These are phyloP conservation scores for Suillus alpinus DNA, from an alignment of 768 basidiomycete genomes.

Conservation along the genomic window DNA sequence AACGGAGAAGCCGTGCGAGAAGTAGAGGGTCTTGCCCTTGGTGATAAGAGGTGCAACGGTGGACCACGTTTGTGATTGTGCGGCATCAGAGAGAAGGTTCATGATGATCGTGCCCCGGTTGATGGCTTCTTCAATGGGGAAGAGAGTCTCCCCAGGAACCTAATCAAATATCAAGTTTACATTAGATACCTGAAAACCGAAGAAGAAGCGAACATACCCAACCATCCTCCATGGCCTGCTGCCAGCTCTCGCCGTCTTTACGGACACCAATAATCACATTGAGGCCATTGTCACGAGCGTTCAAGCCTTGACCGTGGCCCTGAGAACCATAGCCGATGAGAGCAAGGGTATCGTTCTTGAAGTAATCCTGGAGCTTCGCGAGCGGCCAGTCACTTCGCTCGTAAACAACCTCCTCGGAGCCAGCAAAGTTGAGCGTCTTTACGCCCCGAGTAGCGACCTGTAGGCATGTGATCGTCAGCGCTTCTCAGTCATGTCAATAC, in stretches of 20 bases:
- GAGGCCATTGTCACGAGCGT: conserved; percentile 97
- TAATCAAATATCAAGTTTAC: conserved; percentile 21
- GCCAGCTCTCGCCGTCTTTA: conserved; percentile 96
- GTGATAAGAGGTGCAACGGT: conserved; percentile 90
- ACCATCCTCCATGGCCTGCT: conserved; percentile 90
- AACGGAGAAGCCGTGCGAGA: conserved; percentile 99
- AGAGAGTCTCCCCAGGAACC: conserved; percentile 96
- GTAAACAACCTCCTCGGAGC: conserved; percentile 89
- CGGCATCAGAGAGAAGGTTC: conserved; percentile 99
- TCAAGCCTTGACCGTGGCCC: conserved; percentile 97
- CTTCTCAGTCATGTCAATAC: background rate
- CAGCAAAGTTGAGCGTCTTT: conserved; percentile 97
- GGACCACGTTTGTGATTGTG: conserved; percentile 95
- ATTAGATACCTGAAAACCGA: background rate
- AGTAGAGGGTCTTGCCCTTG: conserved; percentile 99
- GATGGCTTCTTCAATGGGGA: conserved; percentile 98
- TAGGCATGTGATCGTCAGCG: conserved; percentile 28
- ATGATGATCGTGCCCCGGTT: conserved; percentile 96
- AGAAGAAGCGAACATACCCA: conserved; percentile 57
- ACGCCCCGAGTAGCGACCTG: conserved; percentile 57
- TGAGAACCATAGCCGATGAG: conserved; percentile 99
- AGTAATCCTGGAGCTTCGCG: conserved; percentile 97
- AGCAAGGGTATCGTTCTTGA: conserved; percentile 99
- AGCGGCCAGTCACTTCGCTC: conserved; percentile 98
- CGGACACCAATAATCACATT: conserved; percentile 99